Evolutionary conservation across 2,329 filamentous ascomycete species (phyloP).

Genomic region (Ascocoryne sarcoides): DNA sequence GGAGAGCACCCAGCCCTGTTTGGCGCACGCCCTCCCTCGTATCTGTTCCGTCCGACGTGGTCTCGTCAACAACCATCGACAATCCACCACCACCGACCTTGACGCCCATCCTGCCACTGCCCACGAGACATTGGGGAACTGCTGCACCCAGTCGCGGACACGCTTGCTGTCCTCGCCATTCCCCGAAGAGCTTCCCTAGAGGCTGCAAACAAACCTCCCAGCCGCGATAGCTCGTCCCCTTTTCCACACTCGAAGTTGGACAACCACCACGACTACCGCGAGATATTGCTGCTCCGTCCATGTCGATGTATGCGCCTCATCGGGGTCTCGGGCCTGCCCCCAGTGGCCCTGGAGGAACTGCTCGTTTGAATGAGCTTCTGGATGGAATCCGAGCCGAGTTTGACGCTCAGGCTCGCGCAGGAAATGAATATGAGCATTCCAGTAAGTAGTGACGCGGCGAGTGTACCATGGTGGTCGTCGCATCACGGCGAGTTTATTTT

Average conservation of each 20-base stretch:
- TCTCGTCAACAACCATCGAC: background rate
- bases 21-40: conserved; percentile 11
- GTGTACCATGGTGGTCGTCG: no score
- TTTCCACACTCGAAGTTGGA: background rate
- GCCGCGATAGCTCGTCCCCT: background rate
- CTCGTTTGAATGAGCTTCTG: conserved; percentile 80
- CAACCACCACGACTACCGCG: background rate
- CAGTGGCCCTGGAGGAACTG: conserved; percentile 38
- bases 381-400: conserved; percentile 89
- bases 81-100: background rate
- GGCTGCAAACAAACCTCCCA: background rate
- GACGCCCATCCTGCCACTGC: conserved; percentile 1
- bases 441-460: conserved; percentile 66
- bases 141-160: conserved; percentile 3
- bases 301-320: conserved; percentile 83
- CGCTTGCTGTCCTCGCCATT: conserved; percentile 1
- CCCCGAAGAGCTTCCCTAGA: background rate
- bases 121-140: no score
- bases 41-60: conserved; percentile 4
- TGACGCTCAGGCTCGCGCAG: conserved; percentile 71
- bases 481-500: no score
- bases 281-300: no score
- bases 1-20: conserved; percentile 10
- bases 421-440: conserved; percentile 84
- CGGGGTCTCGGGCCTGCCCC: conserved; percentile 71